These are phyloP conservation scores for Coelastrella sp. DNA, from an alignment of 139 green algal species.

Conservation along the genomic window DNA sequence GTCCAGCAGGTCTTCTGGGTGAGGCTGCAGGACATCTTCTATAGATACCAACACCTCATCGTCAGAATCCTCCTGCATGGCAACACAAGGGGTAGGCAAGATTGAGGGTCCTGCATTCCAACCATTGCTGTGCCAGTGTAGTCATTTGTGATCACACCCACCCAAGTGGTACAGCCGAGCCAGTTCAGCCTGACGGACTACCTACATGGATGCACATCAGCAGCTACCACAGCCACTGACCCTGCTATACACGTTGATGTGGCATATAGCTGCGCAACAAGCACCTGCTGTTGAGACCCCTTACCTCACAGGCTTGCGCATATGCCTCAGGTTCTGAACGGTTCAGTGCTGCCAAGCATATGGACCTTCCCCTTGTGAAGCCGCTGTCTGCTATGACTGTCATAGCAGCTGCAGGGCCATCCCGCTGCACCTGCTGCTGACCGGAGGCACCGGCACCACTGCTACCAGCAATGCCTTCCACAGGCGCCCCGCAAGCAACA, in stretches of 20 bases:
- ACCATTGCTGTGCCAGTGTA: too few relatives aligned
- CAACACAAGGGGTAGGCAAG: too few relatives aligned
- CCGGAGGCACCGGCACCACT: neutral
- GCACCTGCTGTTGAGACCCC: neutral
- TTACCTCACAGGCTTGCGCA: neutral
- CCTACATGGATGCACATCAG: too few relatives aligned
- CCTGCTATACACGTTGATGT: neutral
- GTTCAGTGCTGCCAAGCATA: constrained; percentile 20
- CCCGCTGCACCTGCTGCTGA: neutral
- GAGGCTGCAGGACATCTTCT: constrained; percentile 36
- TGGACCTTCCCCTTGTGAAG: neutral
- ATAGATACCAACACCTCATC: constrained; percentile 43
- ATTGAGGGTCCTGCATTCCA: too few relatives aligned
- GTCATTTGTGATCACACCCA: too few relatives aligned
- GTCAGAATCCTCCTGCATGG: constrained; percentile 43
- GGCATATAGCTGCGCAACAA: too few relatives aligned
- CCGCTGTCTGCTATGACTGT: neutral
- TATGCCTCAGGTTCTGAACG: neutral
- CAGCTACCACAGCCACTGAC: neutral
- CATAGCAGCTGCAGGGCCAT: neutral
- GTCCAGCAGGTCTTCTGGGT: constrained; percentile 43
- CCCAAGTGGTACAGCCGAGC: too few relatives aligned
- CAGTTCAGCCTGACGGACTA: too few relatives aligned
- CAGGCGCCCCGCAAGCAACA: too few relatives aligned
- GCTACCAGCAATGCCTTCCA: too few relatives aligned